Percentiles rank a stretch among this genome's conserved stretches.
Evolutionary conservation across 1,284 basidiomycete species (phyloP).

Genomic region (Boletellus sp.): DNA sequence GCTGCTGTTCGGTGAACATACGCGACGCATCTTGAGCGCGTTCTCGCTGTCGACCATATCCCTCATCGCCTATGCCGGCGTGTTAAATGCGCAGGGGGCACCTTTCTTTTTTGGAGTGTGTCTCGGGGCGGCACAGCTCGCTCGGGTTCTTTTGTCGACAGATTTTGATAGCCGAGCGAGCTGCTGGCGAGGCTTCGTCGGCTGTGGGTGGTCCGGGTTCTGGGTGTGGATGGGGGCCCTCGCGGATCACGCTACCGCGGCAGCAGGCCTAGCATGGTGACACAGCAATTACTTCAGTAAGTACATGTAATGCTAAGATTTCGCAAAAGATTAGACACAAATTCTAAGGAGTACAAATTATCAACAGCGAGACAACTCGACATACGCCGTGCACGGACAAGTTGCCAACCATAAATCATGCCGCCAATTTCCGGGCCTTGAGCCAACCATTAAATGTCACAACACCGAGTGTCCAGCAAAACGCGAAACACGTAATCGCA

Average conservation of each 20-base stretch:
- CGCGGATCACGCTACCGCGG: conserved; percentile 64
- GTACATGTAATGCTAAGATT: neutral
- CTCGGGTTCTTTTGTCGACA: conserved; percentile 75
- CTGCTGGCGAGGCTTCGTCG: conserved; percentile 90
- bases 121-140: conserved; percentile 76
- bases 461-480: conserved; percentile 74
- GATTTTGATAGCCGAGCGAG: conserved; percentile 79
- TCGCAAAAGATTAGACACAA: neutral
- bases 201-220: conserved; percentile 86
- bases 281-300: neutral
- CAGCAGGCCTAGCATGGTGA: conserved; percentile 7
- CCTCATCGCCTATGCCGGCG: conserved; percentile 76
- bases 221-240: conserved; percentile 85
- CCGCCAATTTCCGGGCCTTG: conserved; percentile 40
- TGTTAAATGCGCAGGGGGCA: conserved; percentile 71
- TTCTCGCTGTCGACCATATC: conserved; percentile 78
- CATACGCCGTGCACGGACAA: neutral
- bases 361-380: neutral
- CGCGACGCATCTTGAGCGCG: conserved; percentile 72
- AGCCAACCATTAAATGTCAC: conserved; percentile 80
- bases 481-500: conserved; percentile 78
- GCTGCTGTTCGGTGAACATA: conserved; percentile 78
- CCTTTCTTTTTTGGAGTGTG: conserved; percentile 81
- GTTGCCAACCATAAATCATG: conserved; percentile 15
- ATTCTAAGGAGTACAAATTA: neutral